These are phyloP conservation scores for Fusarium sp. DNA, from an alignment of 2,329 filamentous ascomycete species.

Conservation along the genomic window DNA sequence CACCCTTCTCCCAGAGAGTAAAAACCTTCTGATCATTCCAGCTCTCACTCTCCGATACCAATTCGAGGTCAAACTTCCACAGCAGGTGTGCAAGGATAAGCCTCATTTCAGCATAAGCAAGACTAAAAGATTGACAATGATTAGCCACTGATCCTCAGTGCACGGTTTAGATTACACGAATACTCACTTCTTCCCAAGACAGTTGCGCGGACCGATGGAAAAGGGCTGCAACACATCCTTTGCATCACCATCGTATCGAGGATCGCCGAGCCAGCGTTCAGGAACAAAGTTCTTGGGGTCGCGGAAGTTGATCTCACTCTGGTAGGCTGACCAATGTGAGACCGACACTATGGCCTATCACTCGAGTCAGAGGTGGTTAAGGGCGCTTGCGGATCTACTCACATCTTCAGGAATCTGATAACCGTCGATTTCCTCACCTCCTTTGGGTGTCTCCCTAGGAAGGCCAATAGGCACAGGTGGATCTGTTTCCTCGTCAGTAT, in stretches of 20 bases:
- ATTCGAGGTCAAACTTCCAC: conserved; percentile 1
- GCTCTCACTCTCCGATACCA: background rate
- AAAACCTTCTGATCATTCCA: background rate
- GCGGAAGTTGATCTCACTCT: background rate
- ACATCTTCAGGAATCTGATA: conserved; percentile 6
- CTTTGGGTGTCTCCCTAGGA: background rate
- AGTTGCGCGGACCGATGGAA: background rate
- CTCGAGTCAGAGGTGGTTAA: background rate
- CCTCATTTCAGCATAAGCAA: conserved; percentile 3
- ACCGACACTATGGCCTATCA: background rate
- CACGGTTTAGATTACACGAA: background rate
- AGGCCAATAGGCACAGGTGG: conserved; percentile 7
- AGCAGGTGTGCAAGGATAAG: background rate
- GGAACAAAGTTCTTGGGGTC: background rate
- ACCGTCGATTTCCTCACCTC: background rate
- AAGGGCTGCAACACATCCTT: background rate
- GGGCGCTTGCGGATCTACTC: background rate
- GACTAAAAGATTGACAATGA: background rate
- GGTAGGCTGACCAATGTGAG: background rate
- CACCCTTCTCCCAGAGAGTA: background rate
- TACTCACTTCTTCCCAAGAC: background rate
- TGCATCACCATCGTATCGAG: background rate
- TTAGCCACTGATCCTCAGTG: background rate
- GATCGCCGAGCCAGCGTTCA: background rate
- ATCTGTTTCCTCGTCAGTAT: background rate